Conservation (phyloP, 257 asterid species). For the Plantago elongata region DNA sequence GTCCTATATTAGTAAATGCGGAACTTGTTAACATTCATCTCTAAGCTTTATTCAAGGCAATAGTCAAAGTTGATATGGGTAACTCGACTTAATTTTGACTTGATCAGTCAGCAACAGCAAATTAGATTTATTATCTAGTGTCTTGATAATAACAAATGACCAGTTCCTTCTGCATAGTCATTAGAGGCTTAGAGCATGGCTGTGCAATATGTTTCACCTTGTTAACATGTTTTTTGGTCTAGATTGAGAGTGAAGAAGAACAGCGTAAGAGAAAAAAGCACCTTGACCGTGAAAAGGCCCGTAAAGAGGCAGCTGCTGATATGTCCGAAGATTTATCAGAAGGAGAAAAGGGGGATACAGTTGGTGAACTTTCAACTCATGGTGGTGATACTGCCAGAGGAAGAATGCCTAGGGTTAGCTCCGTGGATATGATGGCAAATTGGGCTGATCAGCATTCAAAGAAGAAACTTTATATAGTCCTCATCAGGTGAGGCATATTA, state of each 20-base stretch:
- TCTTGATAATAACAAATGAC: neutral
- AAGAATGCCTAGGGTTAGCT: constrained; percentile 45
- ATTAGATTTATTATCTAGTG: neutral
- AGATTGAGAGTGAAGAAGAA: constrained; percentile 65
- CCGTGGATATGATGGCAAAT: constrained; percentile 45
- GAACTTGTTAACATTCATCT: too few relatives aligned
- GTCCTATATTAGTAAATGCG: neutral
- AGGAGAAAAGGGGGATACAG: constrained; percentile 63
- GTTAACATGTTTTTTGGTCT: constrained; percentile 20
- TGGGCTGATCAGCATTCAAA: constrained; percentile 42
- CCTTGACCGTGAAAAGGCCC: constrained; percentile 55
- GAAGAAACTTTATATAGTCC: constrained; percentile 58
- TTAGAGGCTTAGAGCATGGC: neutral
- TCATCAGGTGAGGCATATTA: constrained; percentile 40
- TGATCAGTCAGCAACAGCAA: too few relatives aligned
- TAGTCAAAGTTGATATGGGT: neutral
- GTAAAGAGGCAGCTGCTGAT: constrained; percentile 67
- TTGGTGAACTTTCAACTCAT: constrained; percentile 37
- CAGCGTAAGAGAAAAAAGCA: constrained; percentile 43
- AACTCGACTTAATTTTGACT: neutral
- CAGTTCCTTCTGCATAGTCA: constrained; percentile 2
- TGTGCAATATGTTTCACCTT: neutral
- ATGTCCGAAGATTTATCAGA: constrained; percentile 76
- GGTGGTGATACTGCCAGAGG: constrained; percentile 38
- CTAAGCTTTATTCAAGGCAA: too few relatives aligned